Base-by-base conservation (phyloP, 2,329 filamentous ascomycete genomes). In the Talaromyces sp. region DNA sequence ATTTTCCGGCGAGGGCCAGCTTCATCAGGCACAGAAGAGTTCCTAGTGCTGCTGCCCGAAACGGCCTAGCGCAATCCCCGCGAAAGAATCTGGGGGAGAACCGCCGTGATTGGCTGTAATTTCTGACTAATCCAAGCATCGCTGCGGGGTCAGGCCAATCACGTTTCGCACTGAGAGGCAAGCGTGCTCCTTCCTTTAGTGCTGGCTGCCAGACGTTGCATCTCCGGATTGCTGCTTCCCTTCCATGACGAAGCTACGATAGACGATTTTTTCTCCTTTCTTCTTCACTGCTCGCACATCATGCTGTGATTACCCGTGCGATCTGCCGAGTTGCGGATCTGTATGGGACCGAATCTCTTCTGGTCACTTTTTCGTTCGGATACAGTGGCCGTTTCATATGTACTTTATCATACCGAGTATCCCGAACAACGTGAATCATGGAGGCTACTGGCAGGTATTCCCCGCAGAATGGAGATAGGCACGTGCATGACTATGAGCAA, bases 131-230 rank as follows among this genome's bases (percentile, higher is more conserved):
- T 25, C 47, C 25, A 11, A 2, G 19, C 25, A 8, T 40, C 15
- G 29, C 38, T 59, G 61, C 61, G 61, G 51, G 61, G 61, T 63
- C 61, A 8, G 34, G 25, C 49, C 53, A 64, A 64, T 58, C 56
- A 58, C 11, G 56, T 2, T 36, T 13, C 11, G 5, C 3, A 5
- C n/a, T 27, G 25, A 31, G 38, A 43, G 36, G 25, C 47, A 56
- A 25, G 61, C 31, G 29, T 63, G 53, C 11, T 63, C 66, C 72
- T 76, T 73, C 74, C 74, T 72, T 70, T 67, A 72, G 69, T 36
- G 53, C 25, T 19, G 17, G 27, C 61, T 29, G 36, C 31, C 47
- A 53, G 70, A 74, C 10, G 13, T 17, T 25, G 25, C 51, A 34
- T 54, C 51, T 34, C 29, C 29, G n/a, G 51, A 22, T 54, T 19